Percentiles rank a stretch among this genome's conserved stretches.
These are phyloP conservation scores for Colletotrichum brevisporum DNA, from an alignment of 2,329 filamentous ascomycete species.

Conservation along the genomic window DNA sequence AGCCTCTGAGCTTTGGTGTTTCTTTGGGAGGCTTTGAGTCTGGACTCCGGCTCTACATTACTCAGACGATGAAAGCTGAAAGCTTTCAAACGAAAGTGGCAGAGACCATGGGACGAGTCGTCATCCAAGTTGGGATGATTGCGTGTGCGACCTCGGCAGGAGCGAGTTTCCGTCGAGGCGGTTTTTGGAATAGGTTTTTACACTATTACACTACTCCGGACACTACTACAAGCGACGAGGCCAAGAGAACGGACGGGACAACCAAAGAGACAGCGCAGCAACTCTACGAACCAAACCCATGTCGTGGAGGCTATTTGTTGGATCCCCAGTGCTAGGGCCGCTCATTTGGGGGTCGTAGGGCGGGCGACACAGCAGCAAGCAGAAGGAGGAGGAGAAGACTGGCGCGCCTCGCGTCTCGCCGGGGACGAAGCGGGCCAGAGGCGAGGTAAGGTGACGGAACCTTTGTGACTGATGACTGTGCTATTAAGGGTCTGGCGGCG, in stretches of 20 bases:
- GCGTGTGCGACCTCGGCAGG: conserved; percentile 31
- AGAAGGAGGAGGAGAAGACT: background rate
- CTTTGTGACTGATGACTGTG: conserved; percentile 12
- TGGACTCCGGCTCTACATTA: background rate
- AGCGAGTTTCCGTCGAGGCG: conserved; percentile 2
- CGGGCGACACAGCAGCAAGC: conserved; percentile 23
- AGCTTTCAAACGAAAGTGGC: conserved; percentile 8
- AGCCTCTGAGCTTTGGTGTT: conserved; percentile 10
- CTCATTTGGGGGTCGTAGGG: conserved; percentile 29
- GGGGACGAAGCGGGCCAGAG: conserved; percentile 26
- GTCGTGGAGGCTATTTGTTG: conserved; percentile 37
- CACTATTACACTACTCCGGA: no score
- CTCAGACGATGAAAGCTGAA: background rate
- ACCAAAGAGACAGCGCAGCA: conserved; percentile 6
- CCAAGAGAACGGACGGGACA: background rate
- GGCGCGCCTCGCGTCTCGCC: conserved; percentile 12
- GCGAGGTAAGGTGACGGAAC: conserved; percentile 24
- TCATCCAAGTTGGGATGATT: conserved; percentile 37
- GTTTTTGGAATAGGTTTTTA: background rate
- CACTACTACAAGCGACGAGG: background rate
- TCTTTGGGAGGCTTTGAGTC: background rate
- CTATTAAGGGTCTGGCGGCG: conserved; percentile 16
- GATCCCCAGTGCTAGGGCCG: conserved; percentile 29
- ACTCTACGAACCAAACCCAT: conserved; percentile 11
- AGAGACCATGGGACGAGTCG: conserved; percentile 18